Evolutionary conservation across 2,329 filamentous ascomycete genomes (phyloP).

Genomic region (Neofusicoccum laricinum): DNA sequence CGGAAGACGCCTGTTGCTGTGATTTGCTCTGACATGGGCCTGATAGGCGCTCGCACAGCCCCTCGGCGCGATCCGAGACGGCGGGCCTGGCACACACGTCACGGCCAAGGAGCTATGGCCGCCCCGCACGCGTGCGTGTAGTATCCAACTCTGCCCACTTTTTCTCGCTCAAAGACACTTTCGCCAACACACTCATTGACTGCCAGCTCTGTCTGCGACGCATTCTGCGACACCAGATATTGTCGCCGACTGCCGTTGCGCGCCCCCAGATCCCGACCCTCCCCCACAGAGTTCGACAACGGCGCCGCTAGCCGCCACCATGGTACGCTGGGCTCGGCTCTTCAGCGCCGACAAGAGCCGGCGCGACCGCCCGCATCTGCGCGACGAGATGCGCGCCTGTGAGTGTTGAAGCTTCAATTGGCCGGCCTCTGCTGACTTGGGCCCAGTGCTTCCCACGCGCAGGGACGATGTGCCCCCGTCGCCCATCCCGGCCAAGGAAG

Average conservation of each 20-base stretch:
- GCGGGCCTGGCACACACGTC: conserved; percentile 3
- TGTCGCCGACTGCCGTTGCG: background rate
- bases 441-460: conserved; percentile 63
- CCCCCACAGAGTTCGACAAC: background rate
- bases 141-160: conserved; percentile 13
- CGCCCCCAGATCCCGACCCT: background rate
- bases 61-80: conserved; percentile 1
- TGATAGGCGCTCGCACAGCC: conserved; percentile 5
- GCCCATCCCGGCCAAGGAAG: conserved; percentile 71
- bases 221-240: background rate
- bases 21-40: background rate
- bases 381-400: conserved; percentile 43
- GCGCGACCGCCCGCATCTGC: conserved; percentile 29
- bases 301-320: conserved; percentile 22
- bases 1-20: too few species aligned
- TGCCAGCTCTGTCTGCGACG: background rate
- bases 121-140: background rate
- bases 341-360: conserved; percentile 38
- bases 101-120: conserved; percentile 16
- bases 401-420: conserved; percentile 18
- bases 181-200: conserved; percentile 1
- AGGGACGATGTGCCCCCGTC: conserved; percentile 59
- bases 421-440: conserved; percentile 14
- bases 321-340: conserved; percentile 40
- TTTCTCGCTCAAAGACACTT: background rate